Conservation (phyloP, 1,284 basidiomycete species). For the Leccinum solheimii region DNA sequence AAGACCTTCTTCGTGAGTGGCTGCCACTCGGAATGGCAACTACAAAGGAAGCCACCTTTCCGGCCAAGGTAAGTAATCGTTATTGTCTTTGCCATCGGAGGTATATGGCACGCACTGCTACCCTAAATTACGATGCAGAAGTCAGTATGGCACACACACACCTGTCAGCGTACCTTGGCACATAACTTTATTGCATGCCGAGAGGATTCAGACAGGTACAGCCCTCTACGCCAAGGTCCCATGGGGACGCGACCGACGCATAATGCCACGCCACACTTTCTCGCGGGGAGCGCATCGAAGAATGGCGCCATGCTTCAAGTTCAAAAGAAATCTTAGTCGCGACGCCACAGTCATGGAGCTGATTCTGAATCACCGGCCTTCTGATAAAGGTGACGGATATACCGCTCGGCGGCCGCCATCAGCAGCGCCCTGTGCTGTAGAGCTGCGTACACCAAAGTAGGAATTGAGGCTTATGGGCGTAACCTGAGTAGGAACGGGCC, state of each 20-base stretch:
- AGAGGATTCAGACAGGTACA: not conserved
- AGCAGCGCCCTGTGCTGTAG: slow-evolving; percentile 14
- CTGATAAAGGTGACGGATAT: slow-evolving; percentile 9
- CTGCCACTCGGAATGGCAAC: slow-evolving; percentile 13
- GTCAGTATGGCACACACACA: slow-evolving; percentile 7
- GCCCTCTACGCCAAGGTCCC: not conserved
- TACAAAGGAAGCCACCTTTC: slow-evolving; percentile 13
- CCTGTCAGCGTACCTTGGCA: not conserved
- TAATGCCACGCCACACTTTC: slow-evolving; percentile 11
- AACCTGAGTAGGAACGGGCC: slow-evolving; percentile 26
- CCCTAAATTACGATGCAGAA: not conserved
- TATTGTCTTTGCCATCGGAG: slow-evolving; percentile 17
- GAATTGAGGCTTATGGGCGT: slow-evolving; percentile 40
- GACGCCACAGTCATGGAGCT: slow-evolving; percentile 41
- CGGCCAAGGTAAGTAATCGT: slow-evolving; percentile 22
- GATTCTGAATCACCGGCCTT: slow-evolving; percentile 37
- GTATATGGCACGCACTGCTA: not conserved
- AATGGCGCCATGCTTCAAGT: slow-evolving; percentile 20
- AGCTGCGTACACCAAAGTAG: slow-evolving; percentile 29
- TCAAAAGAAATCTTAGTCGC: slow-evolving; percentile 22
- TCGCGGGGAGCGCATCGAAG: slow-evolving; percentile 32
- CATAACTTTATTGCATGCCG: slow-evolving; percentile 11
- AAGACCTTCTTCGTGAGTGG: not conserved
- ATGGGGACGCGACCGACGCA: not conserved
- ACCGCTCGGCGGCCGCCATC: slow-evolving; percentile 9